Evolutionary conservation across 2,329 filamentous ascomycete genomes (phyloP).

Genomic region (Nemania sp.): DNA sequence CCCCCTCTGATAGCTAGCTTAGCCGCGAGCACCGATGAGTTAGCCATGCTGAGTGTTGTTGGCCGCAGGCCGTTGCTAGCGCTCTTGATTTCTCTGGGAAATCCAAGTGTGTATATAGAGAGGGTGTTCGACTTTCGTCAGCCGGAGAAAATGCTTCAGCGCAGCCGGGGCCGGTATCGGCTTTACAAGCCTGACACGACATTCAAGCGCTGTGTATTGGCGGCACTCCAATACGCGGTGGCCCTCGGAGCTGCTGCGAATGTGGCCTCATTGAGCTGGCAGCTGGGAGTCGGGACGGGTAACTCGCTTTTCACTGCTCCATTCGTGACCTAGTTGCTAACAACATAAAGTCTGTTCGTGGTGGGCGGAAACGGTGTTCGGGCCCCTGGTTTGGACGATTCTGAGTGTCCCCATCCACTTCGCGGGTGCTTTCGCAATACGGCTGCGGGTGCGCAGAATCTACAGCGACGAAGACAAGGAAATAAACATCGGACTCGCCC

Average conservation of each 20-base stretch:
- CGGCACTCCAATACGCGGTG: slow-evolving; percentile 11
- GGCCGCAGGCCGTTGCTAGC: too few species aligned
- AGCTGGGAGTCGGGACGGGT: slow-evolving; percentile 24
- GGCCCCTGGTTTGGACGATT: slow-evolving; percentile 20
- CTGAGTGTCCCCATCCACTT: slow-evolving; percentile 25
- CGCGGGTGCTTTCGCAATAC: slow-evolving; percentile 9
- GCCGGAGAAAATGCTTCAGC: slow-evolving; percentile 22
- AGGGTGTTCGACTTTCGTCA: slow-evolving; percentile 27
- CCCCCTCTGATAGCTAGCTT: slow-evolving; percentile 25
- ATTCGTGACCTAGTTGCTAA: too few species aligned
- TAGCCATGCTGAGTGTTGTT: slow-evolving; percentile 17
- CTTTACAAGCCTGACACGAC: not conserved
- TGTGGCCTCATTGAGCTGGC: slow-evolving; percentile 19
- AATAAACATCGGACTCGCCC: not conserved
- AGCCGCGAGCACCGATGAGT: slow-evolving; percentile 26
- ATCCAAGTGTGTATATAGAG: slow-evolving; percentile 28
- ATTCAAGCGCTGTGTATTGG: not conserved
- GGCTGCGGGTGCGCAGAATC: slow-evolving; percentile 21
- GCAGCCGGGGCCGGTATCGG: too few species aligned
- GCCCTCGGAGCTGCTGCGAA: slow-evolving; percentile 22
- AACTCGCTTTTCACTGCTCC: not conserved
- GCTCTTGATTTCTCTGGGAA: slow-evolving; percentile 20
- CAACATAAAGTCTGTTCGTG: not conserved
- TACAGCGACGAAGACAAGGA: too few species aligned
- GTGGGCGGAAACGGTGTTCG: slow-evolving; percentile 22